Evolutionary conservation across 768 basidiomycete species (phyloP).

Genomic region (Leccinellum rugosiceps): DNA sequence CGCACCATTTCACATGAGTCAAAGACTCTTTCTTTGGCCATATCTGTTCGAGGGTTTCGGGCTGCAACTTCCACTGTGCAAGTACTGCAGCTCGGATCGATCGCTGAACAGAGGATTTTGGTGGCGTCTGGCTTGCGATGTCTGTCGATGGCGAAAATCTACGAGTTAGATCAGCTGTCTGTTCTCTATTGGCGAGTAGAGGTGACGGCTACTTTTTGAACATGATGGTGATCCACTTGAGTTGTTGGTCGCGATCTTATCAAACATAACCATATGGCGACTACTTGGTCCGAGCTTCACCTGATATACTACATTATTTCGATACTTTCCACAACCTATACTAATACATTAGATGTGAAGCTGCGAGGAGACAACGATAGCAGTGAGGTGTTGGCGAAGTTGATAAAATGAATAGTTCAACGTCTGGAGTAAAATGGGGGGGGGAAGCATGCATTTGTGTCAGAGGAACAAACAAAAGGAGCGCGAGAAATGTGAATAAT

Average conservation of each 20-base stretch:
- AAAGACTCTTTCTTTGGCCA: slow-evolving; percentile 99
- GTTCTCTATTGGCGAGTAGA: slow-evolving; percentile 2
- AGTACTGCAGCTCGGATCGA: slow-evolving; percentile 77
- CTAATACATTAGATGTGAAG: slow-evolving; percentile 38
- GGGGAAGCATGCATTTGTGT: slow-evolving; percentile 23
- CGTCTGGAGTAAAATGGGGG: slow-evolving; percentile 17
- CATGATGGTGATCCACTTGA: slow-evolving; percentile 41
- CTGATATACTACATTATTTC: slow-evolving; percentile 26
- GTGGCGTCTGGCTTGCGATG: slow-evolving; percentile 83
- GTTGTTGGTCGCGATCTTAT: slow-evolving; percentile 11
- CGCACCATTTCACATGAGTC: slow-evolving; percentile 86
- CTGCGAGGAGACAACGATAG: slow-evolving; percentile 32
- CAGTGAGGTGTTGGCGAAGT: slow-evolving; percentile 21
- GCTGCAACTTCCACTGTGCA: slow-evolving; percentile 78
- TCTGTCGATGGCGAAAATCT: slow-evolving; percentile 77
- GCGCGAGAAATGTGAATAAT: slow-evolving; percentile 19
- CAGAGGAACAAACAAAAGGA: slow-evolving; percentile 30
- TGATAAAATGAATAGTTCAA: slow-evolving; percentile 31
- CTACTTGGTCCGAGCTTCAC: slow-evolving; percentile 12
- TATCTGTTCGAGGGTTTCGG: slow-evolving; percentile 80
- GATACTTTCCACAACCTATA: slow-evolving; percentile 30
- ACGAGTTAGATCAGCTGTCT: slow-evolving; percentile 9
- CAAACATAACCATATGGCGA: slow-evolving; percentile 1
- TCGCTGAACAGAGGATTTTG: slow-evolving; percentile 93
- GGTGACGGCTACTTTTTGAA: slow-evolving; percentile 63